phyloP scores from a whole-genome alignment of 163 green algal genomes.

The Prototheca cutis region DNA sequence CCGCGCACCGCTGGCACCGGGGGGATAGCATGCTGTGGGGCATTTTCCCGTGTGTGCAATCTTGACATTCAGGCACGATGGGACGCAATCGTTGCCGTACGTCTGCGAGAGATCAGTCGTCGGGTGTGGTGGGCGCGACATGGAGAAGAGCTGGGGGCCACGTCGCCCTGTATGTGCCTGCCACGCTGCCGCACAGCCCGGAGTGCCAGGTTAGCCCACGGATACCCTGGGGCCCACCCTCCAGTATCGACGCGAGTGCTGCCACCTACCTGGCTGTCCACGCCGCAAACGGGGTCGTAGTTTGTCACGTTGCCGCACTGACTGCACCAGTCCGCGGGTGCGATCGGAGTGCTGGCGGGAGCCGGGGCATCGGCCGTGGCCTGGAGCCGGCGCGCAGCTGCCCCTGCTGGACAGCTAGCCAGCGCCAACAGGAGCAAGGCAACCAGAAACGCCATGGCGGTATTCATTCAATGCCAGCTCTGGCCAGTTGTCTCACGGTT shows the following conservation, averaged over 20 bases:
- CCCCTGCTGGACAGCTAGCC: background rate
- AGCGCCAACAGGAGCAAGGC: background rate
- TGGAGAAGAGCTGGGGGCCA: too few relatives aligned
- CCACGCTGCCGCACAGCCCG: background rate
- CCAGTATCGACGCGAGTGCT: too few relatives aligned
- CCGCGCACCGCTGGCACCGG: background rate
- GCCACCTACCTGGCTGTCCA: constrained; percentile 10
- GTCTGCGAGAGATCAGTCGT: too few relatives aligned
- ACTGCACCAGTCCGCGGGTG: constrained; percentile 4
- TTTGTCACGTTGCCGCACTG: background rate
- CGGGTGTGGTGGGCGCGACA: too few relatives aligned
- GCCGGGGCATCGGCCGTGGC: background rate
- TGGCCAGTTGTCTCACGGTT: background rate
- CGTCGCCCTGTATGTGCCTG: too few relatives aligned
- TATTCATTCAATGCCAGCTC: background rate
- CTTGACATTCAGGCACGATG: constrained; percentile 6
- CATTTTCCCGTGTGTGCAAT: background rate
- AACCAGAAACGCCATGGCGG: background rate
- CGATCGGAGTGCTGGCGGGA: background rate
- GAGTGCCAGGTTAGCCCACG: background rate
- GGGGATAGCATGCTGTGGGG: constrained; percentile 11
- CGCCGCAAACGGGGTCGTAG: constrained; percentile 15
- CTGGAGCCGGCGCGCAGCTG: background rate
- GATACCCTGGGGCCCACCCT: background rate
- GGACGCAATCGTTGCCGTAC: constrained; percentile 19